A percentile compares a stretch with the other conserved stretches of the same genome.
Evolutionary conservation across 345 rosid species (phyloP).

Genomic region (Pistacia vera): DNA sequence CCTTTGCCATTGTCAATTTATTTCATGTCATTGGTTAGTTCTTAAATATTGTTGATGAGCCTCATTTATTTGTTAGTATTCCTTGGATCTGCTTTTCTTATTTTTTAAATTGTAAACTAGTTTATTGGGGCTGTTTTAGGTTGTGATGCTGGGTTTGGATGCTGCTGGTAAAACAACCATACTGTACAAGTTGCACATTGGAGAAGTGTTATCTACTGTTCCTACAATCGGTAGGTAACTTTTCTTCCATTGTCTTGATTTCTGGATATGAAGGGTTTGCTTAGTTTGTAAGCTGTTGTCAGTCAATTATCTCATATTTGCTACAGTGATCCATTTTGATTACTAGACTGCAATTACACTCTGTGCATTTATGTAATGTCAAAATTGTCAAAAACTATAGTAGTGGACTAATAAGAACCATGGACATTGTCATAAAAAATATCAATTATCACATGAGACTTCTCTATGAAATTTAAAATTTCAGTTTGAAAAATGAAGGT

Average conservation of each 20-base stretch:
- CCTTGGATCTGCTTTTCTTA: conserved; percentile 1
- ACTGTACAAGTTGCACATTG: conserved; percentile 95
- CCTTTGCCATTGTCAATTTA: too few relatives aligned
- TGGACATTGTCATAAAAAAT: too few relatives aligned
- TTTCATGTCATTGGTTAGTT: neutral
- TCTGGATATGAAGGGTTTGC: neutral
- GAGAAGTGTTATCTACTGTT: conserved; percentile 96
- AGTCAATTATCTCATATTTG: neutral
- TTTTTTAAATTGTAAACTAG: conserved; percentile 8
- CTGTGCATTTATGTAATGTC: too few relatives aligned
- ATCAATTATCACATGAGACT: neutral
- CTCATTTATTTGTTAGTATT: neutral
- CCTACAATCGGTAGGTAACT: conserved; percentile 81
- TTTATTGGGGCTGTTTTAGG: conserved; percentile 50
- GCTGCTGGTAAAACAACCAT: conserved; percentile 98
- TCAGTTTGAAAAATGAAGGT: neutral
- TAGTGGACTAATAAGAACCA: too few relatives aligned
- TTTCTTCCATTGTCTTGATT: conserved; percentile 1
- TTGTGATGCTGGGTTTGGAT: conserved; percentile 96
- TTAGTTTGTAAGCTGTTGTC: neutral
- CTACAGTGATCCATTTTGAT: neutral
- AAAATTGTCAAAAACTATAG: too few relatives aligned
- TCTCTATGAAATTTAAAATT: neutral
- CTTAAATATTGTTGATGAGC: neutral
- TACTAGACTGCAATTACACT: neutral